phyloP scores from a whole-genome alignment of 352 stramenopile species.

The Globisporangium cederbergense region DNA sequence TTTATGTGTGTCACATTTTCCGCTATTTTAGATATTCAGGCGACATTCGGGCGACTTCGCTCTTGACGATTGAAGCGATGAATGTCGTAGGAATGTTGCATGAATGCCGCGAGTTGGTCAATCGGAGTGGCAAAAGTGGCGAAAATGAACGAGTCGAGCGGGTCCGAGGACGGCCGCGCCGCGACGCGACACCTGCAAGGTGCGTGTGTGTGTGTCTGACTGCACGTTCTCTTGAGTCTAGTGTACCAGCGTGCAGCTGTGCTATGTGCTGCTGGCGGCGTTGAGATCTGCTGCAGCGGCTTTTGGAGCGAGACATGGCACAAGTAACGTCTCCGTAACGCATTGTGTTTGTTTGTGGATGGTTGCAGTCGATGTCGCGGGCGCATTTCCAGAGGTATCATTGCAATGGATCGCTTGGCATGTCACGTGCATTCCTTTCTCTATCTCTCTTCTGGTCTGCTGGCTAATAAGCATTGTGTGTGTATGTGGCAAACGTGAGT shows the following conservation, averaged over 20 bases:
- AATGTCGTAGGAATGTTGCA: slow-evolving; percentile 16
- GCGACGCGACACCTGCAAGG: not conserved
- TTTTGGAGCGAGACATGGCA: not conserved
- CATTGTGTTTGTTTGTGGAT: not conserved
- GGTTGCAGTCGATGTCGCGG: slow-evolving; percentile 7
- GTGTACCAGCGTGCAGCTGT: too few relatives aligned
- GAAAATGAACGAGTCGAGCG: slow-evolving; percentile 5
- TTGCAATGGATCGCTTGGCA: not conserved
- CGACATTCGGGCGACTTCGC: not conserved
- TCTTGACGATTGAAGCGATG: not conserved
- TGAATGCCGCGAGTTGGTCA: not conserved
- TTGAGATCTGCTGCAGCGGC: not conserved
- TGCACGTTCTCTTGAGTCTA: too few relatives aligned
- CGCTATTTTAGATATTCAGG: not conserved
- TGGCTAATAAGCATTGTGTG: not conserved
- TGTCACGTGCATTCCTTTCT: not conserved
- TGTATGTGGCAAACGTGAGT: not conserved
- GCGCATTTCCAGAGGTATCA: slow-evolving; percentile 23
- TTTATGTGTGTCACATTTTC: not conserved
- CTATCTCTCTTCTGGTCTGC: not conserved
- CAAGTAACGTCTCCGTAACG: too few relatives aligned
- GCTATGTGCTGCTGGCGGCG: not conserved
- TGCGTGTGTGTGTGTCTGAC: not conserved
- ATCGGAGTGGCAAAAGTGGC: not conserved
- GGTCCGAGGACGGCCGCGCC: slow-evolving; percentile 1